Evolutionary conservation across 2,329 filamentous ascomycete species (phyloP).

Genomic region (Fusarium coffeatum): DNA sequence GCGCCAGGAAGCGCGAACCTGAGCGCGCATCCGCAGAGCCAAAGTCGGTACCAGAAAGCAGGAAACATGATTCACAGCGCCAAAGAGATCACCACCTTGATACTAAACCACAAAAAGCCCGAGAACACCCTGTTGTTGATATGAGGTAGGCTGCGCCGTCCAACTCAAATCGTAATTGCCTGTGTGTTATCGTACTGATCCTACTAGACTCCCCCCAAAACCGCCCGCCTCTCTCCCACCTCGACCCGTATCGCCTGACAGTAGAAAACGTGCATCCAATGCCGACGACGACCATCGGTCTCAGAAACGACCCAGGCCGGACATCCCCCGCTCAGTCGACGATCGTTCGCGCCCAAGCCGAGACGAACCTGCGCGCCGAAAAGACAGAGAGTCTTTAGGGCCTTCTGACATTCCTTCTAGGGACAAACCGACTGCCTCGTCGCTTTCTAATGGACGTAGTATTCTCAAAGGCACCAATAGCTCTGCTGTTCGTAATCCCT

Average conservation of each 20-base stretch:
- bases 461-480: constrained; percentile 48
- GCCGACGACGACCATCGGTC: constrained; percentile 57
- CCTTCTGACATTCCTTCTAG: constrained; percentile 48
- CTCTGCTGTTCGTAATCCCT: constrained; percentile 46
- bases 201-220: constrained; percentile 52
- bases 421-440: constrained; percentile 45
- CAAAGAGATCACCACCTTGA: constrained; percentile 46
- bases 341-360: constrained; percentile 49
- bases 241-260: constrained; percentile 57
- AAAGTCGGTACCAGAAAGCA: constrained; percentile 37
- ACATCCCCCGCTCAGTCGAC: constrained; percentile 50
- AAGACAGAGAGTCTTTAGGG: constrained; percentile 47
- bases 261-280: constrained; percentile 61
- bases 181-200: constrained; percentile 31
- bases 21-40: constrained; percentile 47
- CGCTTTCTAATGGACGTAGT: constrained; percentile 54
- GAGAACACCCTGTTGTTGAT: constrained; percentile 46
- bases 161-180: neutral
- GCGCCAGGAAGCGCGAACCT: constrained; percentile 49
- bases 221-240: constrained; percentile 52
- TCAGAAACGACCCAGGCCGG: constrained; percentile 60
- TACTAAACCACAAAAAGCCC: constrained; percentile 47
- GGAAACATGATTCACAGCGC: constrained; percentile 43
- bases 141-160: constrained; percentile 45
- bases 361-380: constrained; percentile 51